Evolutionary conservation across 805 yeast genomes (phyloP).

Genomic region (Yarrowia bubula): DNA sequence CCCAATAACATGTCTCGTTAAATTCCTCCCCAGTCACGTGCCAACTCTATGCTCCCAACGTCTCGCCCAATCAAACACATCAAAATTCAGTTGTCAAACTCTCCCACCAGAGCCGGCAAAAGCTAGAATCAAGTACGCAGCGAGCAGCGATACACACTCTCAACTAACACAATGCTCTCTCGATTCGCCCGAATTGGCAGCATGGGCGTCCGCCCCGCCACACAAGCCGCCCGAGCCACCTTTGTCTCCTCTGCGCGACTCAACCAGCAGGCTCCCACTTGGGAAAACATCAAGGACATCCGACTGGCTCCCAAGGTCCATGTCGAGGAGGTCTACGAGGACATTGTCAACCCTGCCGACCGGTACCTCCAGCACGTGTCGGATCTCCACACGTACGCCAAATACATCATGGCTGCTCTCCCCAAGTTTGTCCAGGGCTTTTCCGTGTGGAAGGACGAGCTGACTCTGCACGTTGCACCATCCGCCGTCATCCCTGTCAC

Average conservation of each 20-base stretch:
- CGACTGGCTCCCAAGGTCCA: slow-evolving; percentile 17
- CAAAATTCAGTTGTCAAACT: slow-evolving; percentile 26
- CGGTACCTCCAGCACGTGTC: slow-evolving; percentile 62
- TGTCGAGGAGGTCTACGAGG: slow-evolving; percentile 31
- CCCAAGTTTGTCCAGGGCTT: slow-evolving; percentile 83
- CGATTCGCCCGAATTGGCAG: slow-evolving; percentile 25
- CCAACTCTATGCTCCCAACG: neutral
- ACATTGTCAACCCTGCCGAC: slow-evolving; percentile 71
- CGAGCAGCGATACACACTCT: slow-evolving; percentile 17
- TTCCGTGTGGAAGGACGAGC: slow-evolving; percentile 88
- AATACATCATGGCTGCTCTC: slow-evolving; percentile 69
- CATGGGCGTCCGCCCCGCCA: slow-evolving; percentile 22
- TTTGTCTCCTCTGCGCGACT: slow-evolving; percentile 16
- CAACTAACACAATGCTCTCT: slow-evolving; percentile 27
- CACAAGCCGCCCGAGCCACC: slow-evolving; percentile 15
- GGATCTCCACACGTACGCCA: slow-evolving; percentile 78
- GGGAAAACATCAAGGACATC: slow-evolving; percentile 23
- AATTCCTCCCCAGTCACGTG: slow-evolving; percentile 2
- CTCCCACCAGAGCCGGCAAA: neutral
- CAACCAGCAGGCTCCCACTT: slow-evolving; percentile 15
- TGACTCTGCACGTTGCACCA: slow-evolving; percentile 73
- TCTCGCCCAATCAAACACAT: slow-evolving; percentile 25
- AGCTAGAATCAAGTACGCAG: slow-evolving; percentile 16
- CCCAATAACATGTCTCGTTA: neutral
- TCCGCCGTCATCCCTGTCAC: slow-evolving; percentile 68